phyloP scores from a whole-genome alignment of 1,284 basidiomycete species.

The Tausonia pullulans region DNA sequence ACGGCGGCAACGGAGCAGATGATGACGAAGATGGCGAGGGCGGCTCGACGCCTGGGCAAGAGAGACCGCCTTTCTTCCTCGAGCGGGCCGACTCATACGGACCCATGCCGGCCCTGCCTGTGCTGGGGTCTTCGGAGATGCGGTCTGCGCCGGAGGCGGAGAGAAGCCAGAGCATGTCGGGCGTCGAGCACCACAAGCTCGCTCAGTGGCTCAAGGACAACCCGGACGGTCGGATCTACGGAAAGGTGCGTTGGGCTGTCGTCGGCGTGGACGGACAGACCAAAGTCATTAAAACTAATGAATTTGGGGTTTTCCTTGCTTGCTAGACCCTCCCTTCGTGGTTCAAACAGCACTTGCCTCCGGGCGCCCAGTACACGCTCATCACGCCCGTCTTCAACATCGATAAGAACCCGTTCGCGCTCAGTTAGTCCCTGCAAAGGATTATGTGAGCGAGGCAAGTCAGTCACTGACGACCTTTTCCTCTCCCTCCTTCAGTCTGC shows the following conservation, averaged over 20 bases:
- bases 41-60: slow-evolving; percentile 20
- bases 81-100: slow-evolving; percentile 23
- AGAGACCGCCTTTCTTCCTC: slow-evolving; percentile 28
- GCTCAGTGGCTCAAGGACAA: slow-evolving; percentile 39
- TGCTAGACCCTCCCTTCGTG: slow-evolving; percentile 47
- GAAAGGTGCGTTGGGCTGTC: slow-evolving; percentile 44
- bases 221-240: slow-evolving; percentile 74
- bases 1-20: slow-evolving; percentile 3
- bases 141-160: slow-evolving; percentile 2
- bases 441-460: too few species aligned
- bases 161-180: slow-evolving; percentile 43
- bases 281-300: too few species aligned
- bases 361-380: slow-evolving; percentile 74
- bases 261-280: too few species aligned
- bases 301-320: too few species aligned
- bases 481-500: slow-evolving; percentile 42
- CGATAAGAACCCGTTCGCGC: slow-evolving; percentile 82
- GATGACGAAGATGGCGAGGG: slow-evolving; percentile 17
- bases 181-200: slow-evolving; percentile 53
- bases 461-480: background rate
- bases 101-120: slow-evolving; percentile 25
- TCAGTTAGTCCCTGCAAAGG: slow-evolving; percentile 28
- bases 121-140: slow-evolving; percentile 22
- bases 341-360: slow-evolving; percentile 56
- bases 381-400: slow-evolving; percentile 88